Conservation (phyloP, 345 rosid species). For the Boechera divaricarpa region DNA sequence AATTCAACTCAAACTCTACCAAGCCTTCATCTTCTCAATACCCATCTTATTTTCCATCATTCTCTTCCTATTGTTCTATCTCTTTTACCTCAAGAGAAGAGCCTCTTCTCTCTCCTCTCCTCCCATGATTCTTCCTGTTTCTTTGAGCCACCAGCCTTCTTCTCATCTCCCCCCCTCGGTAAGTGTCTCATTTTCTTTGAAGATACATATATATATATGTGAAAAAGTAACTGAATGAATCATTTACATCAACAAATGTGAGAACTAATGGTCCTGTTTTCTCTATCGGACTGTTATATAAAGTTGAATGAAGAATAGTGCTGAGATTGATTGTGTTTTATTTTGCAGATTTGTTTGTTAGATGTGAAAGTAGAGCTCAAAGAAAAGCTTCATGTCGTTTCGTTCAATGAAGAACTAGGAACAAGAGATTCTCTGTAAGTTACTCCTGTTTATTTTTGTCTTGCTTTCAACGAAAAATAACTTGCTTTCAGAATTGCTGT, state of each 20-base stretch:
- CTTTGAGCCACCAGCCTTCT: constrained; percentile 49
- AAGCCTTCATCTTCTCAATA: constrained; percentile 95
- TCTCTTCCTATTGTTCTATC: constrained; percentile 82
- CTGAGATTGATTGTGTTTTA: constrained; percentile 17
- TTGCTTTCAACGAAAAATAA: not conserved
- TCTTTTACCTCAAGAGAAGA: constrained; percentile 96
- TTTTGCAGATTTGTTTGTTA: constrained; percentile 57
- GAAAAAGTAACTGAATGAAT: not conserved
- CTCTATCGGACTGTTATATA: not conserved
- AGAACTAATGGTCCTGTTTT: constrained; percentile 16
- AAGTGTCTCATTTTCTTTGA: constrained; percentile 37
- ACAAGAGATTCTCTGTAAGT: constrained; percentile 87
- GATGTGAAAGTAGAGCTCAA: constrained; percentile 64
- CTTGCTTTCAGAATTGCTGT: not conserved
- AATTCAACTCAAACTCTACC: constrained; percentile 89
- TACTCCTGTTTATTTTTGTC: not conserved
- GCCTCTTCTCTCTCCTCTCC: constrained; percentile 58
- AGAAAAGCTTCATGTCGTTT: constrained; percentile 67
- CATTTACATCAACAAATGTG: constrained; percentile 1
- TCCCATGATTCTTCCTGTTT: constrained; percentile 55
- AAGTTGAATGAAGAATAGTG: constrained; percentile 18
- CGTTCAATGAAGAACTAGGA: constrained; percentile 79
- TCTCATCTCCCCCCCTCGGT: constrained; percentile 56
- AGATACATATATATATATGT: not conserved
- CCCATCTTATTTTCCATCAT: constrained; percentile 93